Evolutionary conservation across 495 filamentous ascomycete species (phyloP).

Genomic region (Aspergillus sclerotioniger): DNA sequence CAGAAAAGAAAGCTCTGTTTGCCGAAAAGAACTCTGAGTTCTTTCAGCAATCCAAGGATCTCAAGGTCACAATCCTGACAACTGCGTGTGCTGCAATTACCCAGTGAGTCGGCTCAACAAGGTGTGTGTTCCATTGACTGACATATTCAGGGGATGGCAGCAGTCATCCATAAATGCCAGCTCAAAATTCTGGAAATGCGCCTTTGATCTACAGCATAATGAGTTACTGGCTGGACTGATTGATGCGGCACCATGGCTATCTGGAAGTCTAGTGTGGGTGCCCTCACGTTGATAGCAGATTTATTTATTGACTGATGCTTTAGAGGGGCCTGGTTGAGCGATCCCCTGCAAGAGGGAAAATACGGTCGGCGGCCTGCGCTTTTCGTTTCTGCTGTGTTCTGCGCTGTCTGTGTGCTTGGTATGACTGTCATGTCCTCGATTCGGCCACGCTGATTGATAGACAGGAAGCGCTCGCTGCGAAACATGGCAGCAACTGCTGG

Average conservation of each 20-base stretch:
- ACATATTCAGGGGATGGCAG: constrained; percentile 53
- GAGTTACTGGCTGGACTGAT: constrained; percentile 35
- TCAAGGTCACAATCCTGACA: constrained; percentile 24
- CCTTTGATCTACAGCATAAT: constrained; percentile 20
- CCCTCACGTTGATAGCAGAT: no score
- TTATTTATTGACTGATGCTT: no score
- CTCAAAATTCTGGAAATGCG: constrained; percentile 56
- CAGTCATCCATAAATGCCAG: constrained; percentile 68
- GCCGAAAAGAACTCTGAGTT: constrained; percentile 7
- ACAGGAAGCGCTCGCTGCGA: constrained; percentile 44
- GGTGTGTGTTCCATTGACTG: background rate
- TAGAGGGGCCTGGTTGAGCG: constrained; percentile 64
- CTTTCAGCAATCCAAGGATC: constrained; percentile 20
- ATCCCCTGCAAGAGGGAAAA: constrained; percentile 59
- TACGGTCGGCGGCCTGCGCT: constrained; percentile 65
- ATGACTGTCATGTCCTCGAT: constrained; percentile 20
- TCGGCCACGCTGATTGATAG: background rate
- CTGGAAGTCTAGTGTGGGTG: constrained; percentile 33
- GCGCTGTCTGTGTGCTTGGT: constrained; percentile 58
- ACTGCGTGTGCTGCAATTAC: constrained; percentile 30
- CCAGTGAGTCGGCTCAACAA: constrained; percentile 19
- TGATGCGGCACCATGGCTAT: constrained; percentile 31
- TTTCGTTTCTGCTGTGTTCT: constrained; percentile 63
- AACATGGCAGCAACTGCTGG: constrained; percentile 56
- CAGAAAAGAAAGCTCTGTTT: constrained; percentile 5